Evolutionary conservation across 2,329 filamentous ascomycete genomes (phyloP).

Genomic region (Claviceps fusiformis): DNA sequence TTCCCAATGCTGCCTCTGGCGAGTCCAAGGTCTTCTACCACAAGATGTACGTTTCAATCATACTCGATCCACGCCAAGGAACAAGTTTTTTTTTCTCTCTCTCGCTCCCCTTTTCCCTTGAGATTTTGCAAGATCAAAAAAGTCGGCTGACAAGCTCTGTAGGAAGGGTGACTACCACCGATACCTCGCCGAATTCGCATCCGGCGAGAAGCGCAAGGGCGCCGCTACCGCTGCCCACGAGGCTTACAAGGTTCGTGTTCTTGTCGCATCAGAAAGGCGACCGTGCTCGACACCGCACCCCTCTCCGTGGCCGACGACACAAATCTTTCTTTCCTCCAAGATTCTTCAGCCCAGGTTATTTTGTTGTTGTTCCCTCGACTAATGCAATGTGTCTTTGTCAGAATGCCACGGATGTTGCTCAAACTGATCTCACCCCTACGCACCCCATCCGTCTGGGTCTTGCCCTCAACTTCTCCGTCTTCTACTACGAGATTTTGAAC

Average conservation of each 20-base stretch:
- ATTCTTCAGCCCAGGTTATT: not conserved
- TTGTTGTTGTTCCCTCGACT: slow-evolving; percentile 5
- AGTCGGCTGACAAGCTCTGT: slow-evolving; percentile 2
- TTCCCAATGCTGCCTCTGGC: slow-evolving; percentile 89
- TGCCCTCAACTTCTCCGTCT: slow-evolving; percentile 97
- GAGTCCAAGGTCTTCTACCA: slow-evolving; percentile 99
- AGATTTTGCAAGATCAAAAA: too few species aligned
- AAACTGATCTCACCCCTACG: slow-evolving; percentile 92
- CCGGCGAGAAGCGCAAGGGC: slow-evolving; percentile 81
- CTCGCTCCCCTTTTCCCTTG: too few species aligned
- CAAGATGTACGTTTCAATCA: slow-evolving; percentile 69
- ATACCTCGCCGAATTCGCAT: slow-evolving; percentile 87
- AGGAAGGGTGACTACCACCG: slow-evolving; percentile 98
- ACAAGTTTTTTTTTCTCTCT: not conserved
- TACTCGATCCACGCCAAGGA: not conserved
- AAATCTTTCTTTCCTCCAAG: not conserved
- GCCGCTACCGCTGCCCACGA: slow-evolving; percentile 79
- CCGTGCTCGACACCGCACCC: slow-evolving; percentile 13
- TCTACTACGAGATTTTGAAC: slow-evolving; percentile 99
- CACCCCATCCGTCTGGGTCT: slow-evolving; percentile 97
- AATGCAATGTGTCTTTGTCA: slow-evolving; percentile 21
- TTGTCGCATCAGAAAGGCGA: slow-evolving; percentile 1
- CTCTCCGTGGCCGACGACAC: not conserved
- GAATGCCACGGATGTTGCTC: slow-evolving; percentile 96
- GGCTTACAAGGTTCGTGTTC: slow-evolving; percentile 77